phyloP scores from a whole-genome alignment of 2,329 filamentous ascomycete genomes.

The Trichoderma cornu-damae region DNA sequence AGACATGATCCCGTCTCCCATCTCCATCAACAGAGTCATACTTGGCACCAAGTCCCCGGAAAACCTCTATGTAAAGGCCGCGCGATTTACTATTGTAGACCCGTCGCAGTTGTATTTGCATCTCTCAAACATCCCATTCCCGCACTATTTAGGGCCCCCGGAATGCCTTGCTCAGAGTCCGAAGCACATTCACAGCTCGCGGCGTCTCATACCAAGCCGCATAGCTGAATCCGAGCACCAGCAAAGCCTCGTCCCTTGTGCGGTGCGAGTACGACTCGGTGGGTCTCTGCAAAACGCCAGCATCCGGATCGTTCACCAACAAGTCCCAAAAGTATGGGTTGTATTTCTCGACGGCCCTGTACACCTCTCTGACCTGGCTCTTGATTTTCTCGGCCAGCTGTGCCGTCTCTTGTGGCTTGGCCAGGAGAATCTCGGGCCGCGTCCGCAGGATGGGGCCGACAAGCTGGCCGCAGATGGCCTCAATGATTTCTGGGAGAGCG shows the following conservation, averaged over 20 bases:
- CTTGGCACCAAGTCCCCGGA: too few species aligned
- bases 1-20: too few species aligned
- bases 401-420: not conserved
- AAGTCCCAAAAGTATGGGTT: slow-evolving; percentile 23
- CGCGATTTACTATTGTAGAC: too few species aligned
- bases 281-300: slow-evolving; percentile 7
- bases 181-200: slow-evolving; percentile 10
- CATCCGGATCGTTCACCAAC: slow-evolving; percentile 17
- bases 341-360: slow-evolving; percentile 16
- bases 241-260: slow-evolving; percentile 21
- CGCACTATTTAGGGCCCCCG: too few species aligned
- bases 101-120: too few species aligned
- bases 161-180: not conserved
- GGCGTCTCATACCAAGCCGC: slow-evolving; percentile 24
- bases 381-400: slow-evolving; percentile 19
- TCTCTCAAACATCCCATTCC: too few species aligned
- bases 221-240: slow-evolving; percentile 18
- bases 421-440: slow-evolving; percentile 10
- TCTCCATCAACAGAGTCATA: too few species aligned
- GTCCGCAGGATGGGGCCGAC: slow-evolving; percentile 14
- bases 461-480: slow-evolving; percentile 21
- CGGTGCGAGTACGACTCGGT: slow-evolving; percentile 5
- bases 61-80: too few species aligned
- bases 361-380: slow-evolving; percentile 19
- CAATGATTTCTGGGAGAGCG: slow-evolving; percentile 23